These are phyloP conservation scores for Elaeis guineensis DNA, from an alignment of 176 grass and related monocot species.

Conservation along the genomic window DNA sequence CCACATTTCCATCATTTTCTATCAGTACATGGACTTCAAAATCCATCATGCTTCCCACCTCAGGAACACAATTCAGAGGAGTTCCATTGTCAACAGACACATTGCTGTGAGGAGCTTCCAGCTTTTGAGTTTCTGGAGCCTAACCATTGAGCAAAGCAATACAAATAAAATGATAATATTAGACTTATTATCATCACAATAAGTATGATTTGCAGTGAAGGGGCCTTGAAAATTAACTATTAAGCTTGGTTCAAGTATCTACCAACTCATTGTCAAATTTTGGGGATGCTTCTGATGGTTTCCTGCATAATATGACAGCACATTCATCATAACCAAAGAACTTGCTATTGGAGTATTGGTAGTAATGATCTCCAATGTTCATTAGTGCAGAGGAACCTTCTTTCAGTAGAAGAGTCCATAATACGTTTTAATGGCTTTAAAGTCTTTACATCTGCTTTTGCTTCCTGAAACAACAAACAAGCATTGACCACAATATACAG, in stretches of 20 bases:
- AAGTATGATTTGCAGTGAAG: background rate
- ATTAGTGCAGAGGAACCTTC: conserved; percentile 29
- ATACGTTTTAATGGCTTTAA: conserved; percentile 35
- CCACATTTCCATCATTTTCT: conserved; percentile 73
- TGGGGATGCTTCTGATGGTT: conserved; percentile 38
- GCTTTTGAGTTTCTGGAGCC: conserved; percentile 39
- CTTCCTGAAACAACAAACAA: conserved; percentile 36
- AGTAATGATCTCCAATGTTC: conserved; percentile 11
- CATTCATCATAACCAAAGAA: conserved; percentile 23
- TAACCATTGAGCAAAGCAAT: conserved; percentile 22
- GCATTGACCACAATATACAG: background rate
- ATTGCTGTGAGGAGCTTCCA: conserved; percentile 13
- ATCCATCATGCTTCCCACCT: conserved; percentile 43
- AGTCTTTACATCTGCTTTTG: conserved; percentile 31
- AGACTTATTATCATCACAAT: background rate
- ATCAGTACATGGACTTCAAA: conserved; percentile 55
- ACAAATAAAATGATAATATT: conserved; percentile 21
- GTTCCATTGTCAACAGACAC: conserved; percentile 22
- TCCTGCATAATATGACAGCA: conserved; percentile 48
- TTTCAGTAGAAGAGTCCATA: conserved; percentile 29
- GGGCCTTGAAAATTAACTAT: background rate
- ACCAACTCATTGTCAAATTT: conserved; percentile 27
- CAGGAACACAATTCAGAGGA: conserved; percentile 21
- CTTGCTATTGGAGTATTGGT: background rate
- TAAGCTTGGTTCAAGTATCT: conserved; percentile 13